Evolutionary conservation across 371 early-diverging fungal species (phyloP), one percentile per base, ranked within the genome.

Genomic region (Basidiobolus heterosporus): DNA sequence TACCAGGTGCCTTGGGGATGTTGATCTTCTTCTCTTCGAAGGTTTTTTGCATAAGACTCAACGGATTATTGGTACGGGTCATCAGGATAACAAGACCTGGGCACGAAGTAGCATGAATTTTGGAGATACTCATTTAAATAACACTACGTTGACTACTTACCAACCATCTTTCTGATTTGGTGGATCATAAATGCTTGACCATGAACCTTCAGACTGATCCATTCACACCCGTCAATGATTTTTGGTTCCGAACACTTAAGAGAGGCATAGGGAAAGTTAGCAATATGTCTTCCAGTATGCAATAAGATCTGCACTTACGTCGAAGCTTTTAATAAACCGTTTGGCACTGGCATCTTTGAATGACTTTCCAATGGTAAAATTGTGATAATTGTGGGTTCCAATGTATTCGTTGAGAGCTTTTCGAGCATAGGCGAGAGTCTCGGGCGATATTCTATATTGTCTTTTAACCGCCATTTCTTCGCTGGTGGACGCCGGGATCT

Each of bases 101-200:
- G 22, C 40, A 41, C 18, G 19, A 42, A 23, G 18, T 21, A 41
- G 23, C 43, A 40, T 41, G 9, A 22, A 44, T 44, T 38, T 36
- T 45, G 21, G 24, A 24, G 13, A 17, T 22, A 22, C 30, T 41
- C 19, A 24, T 22, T 13, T 22, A 23, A 22, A 46, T 41, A 38
- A 20, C 15, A 37, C 40, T 39, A 4, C 0, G 30, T 30, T 37
- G 3, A 42, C 22, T 43, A 50, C 52, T 64, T 63, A 57, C 91
- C 87, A 49, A 98, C 82, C 99, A 99, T 99, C 61, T 99, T 99
- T 46, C 99, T 84, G 52, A 99, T 99, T 62, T 97, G 98, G 66
- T 99, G 98, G 35, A 99, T 69, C 93, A 99, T 91, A 57, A 99
- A 99, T 24, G 93, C 85, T 64, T 98, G 97, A 2, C 99, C 99